These are phyloP conservation scores for Drechslerella coelobrocha DNA, from an alignment of 2,329 filamentous ascomycete species.

Conservation along the genomic window DNA sequence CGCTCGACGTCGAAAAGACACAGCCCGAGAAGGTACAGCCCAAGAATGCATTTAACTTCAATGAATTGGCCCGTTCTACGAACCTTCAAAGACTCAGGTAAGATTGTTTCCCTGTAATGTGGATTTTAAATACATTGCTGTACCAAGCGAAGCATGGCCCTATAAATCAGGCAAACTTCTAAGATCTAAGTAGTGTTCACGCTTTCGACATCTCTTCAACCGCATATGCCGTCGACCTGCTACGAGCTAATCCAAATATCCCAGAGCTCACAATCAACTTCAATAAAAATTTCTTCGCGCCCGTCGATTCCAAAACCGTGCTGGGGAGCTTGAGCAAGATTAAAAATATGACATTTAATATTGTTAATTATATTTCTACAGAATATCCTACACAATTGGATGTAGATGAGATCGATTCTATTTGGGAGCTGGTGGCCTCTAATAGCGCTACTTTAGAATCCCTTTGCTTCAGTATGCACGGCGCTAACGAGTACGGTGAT, in stretches of 20 bases:
- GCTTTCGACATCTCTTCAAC: constrained; percentile 11
- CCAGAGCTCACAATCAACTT: constrained; percentile 15
- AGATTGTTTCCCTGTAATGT: background rate
- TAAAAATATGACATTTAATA: constrained; percentile 6
- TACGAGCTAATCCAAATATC: background rate
- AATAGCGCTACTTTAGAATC: constrained; percentile 12
- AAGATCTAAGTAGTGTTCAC: constrained; percentile 11
- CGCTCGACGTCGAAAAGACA: background rate
- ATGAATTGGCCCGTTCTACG: background rate
- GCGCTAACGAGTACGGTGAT: background rate
- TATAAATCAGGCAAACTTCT: background rate
- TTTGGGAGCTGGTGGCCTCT: constrained; percentile 9
- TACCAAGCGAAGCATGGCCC: constrained; percentile 2
- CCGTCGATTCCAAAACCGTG: constrained; percentile 1
- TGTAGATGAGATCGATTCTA: background rate
- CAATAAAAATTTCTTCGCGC: constrained; percentile 7
- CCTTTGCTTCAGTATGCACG: constrained; percentile 7
- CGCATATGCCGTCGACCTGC: constrained; percentile 5
- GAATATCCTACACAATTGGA: background rate
- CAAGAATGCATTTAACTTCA: constrained; percentile 1
- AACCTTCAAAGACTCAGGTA: constrained; percentile 15
- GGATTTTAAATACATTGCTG: constrained; percentile 6
- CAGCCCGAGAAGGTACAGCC: background rate
- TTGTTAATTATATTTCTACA: background rate
- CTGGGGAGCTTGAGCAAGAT: constrained; percentile 3